Conservation (phyloP, 2,329 filamentous ascomycete species). For the Endoconidiophora laricicola region DNA sequence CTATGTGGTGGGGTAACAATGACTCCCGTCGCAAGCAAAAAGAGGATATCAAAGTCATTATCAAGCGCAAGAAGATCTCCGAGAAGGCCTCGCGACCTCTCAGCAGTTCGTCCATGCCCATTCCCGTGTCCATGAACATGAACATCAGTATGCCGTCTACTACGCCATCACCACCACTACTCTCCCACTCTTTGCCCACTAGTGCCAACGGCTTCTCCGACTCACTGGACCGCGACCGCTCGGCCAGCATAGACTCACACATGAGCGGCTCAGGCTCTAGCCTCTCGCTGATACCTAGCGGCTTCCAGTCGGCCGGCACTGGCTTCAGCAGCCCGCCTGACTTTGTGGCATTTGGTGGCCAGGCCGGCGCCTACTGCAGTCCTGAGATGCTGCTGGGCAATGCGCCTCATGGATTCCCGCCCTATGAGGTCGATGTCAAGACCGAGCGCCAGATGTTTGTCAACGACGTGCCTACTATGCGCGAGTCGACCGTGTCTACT, state of each 20-base stretch:
- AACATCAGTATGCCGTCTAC: not conserved
- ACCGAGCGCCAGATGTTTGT: constrained; percentile 89
- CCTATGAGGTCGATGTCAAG: constrained; percentile 91
- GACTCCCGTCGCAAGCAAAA: constrained; percentile 75
- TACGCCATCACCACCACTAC: constrained; percentile 53
- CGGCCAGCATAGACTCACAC: constrained; percentile 66
- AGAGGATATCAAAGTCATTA: constrained; percentile 90
- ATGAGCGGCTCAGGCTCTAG: constrained; percentile 37
- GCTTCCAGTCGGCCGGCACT: constrained; percentile 34
- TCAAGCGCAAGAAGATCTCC: constrained; percentile 88
- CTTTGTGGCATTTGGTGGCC: constrained; percentile 40
- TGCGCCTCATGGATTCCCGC: constrained; percentile 35
- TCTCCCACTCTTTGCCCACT: constrained; percentile 68
- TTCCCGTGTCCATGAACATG: constrained; percentile 2
- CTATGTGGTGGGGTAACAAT: constrained; percentile 93
- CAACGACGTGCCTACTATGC: constrained; percentile 70
- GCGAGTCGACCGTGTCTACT: constrained; percentile 77
- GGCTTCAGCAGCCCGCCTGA: constrained; percentile 44
- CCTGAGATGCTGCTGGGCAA: constrained; percentile 23
- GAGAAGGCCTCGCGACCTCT: constrained; percentile 57
- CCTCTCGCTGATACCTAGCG: constrained; percentile 3
- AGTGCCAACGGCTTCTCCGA: constrained; percentile 61
- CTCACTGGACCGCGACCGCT: constrained; percentile 53
- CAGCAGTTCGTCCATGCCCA: constrained; percentile 22
- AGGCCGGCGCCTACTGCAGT: constrained; percentile 20